These are phyloP conservation scores for Wickerhamiella azymoides DNA, from an alignment of 805 yeast species.

Conservation along the genomic window DNA sequence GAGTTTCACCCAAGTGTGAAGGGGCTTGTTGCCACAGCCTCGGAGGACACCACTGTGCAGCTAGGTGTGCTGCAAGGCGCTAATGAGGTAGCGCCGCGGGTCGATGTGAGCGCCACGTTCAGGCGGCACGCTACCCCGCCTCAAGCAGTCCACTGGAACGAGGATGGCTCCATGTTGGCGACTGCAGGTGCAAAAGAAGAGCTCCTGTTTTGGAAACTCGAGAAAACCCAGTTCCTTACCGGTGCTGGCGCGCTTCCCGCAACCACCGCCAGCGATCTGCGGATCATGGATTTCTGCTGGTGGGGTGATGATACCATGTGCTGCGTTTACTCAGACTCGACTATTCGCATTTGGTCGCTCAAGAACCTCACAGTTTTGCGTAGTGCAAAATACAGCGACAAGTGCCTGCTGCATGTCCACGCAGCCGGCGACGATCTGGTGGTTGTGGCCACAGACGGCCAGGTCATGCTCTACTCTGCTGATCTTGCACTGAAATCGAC, in stretches of 20 bases:
- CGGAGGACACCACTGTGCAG: conserved; percentile 76
- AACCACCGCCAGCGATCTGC: conserved; percentile 54
- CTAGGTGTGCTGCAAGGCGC: conserved; percentile 40
- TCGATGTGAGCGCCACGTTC: conserved; percentile 33
- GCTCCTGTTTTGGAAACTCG: conserved; percentile 61
- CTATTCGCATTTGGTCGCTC: conserved; percentile 43
- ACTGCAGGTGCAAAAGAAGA: conserved; percentile 69
- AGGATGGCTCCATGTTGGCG: conserved; percentile 29
- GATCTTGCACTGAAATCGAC: conserved; percentile 16
- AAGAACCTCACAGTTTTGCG: conserved; percentile 33
- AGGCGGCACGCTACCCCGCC: conserved; percentile 82
- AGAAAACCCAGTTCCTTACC: conserved; percentile 28
- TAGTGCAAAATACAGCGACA: conserved; percentile 46
- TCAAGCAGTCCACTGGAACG: conserved; percentile 48
- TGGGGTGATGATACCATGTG: conserved; percentile 28
- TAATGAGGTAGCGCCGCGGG: too few relatives aligned
- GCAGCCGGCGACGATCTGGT: conserved; percentile 32
- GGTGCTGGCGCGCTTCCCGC: conserved; percentile 44
- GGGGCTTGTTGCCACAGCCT: conserved; percentile 50
- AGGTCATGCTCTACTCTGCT: conserved; percentile 47
- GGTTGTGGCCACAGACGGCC: conserved; percentile 76
- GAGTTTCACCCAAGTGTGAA: conserved; percentile 33
- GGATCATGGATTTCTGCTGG: conserved; percentile 73
- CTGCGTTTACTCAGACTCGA: conserved; percentile 77
- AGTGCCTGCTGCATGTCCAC: conserved; percentile 59